Base-by-base conservation (phyloP, 139 green algal species). In the Volvox reticuliferus region DNA sequence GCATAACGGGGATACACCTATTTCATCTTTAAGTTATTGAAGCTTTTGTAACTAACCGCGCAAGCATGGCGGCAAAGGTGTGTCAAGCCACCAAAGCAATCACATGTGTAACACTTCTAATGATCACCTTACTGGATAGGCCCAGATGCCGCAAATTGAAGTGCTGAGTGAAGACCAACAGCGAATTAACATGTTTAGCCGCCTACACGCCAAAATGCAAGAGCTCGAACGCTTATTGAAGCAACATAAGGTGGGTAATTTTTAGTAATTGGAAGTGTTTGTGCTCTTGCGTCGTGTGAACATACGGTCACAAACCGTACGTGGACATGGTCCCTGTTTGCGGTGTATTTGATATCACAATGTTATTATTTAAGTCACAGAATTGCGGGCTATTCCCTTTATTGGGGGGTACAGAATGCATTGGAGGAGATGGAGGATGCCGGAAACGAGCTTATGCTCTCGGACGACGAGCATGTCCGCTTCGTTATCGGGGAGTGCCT, bases 401-500 rank as follows among this genome's bases (percentile, higher is more conserved):
- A 55, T 55, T 55, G 5, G 44, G n/a, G 30, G 71, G 26, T 50
- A 55, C 55, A 86, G 79, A 86, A 86, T 44, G 50, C 22, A 17
- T 79, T 94, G 22, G 93, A 94, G 71, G 91, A 95, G 35, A 30
- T 93, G 2, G 93, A 95, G 36, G 93, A 95, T 32, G 93, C 93
- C 3, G 50, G 88, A 30, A 94, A 95, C 71, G 93, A 95, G 89
- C 86, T 94, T 1, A 95, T 95, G 93, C 87, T 95, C 0, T 87
- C 78, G 12, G 93, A 95, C 33, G 93, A 95, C 18, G 93, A 95
- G 28, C 82, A 68, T 20, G 84, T 94, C 5, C 76, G 89, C 24
- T 94, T 92, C 71, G 73, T 93, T 18, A 55, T 94, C n/a, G 93
- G 93, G 26, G 93, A 95, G 82, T 95, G 93, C 86, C 93, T 95